Evolutionary conservation across 2,329 filamentous ascomycete genomes (phyloP).

Genomic region (Purpureocillium lavendulum): DNA sequence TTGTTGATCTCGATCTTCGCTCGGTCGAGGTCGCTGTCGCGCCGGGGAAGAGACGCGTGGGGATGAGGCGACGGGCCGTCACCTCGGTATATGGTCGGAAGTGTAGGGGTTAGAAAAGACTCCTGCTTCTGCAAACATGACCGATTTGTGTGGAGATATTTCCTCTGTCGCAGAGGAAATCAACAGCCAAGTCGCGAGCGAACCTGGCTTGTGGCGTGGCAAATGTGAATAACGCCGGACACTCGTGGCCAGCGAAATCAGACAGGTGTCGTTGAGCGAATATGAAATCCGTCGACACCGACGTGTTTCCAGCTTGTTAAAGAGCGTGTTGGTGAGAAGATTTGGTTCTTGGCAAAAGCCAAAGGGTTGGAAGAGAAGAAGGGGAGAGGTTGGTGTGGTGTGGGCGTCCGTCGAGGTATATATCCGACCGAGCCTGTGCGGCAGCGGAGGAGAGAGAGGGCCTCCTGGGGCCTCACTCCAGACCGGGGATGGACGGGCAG

Average conservation of each 20-base stretch:
- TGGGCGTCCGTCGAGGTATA: slow-evolving; percentile 23
- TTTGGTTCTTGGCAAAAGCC: slow-evolving; percentile 27
- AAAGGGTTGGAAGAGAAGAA: slow-evolving; percentile 22
- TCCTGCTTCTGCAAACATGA: slow-evolving; percentile 50
- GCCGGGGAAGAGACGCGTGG: slow-evolving; percentile 21
- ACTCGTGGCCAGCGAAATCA: slow-evolving; percentile 14
- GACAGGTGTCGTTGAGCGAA: slow-evolving; percentile 1
- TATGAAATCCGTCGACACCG: slow-evolving; percentile 14
- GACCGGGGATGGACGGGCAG: neutral
- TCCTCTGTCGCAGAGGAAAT: slow-evolving; percentile 20
- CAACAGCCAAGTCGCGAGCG: slow-evolving; percentile 18
- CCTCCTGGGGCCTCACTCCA: neutral
- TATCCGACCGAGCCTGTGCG: slow-evolving; percentile 12
- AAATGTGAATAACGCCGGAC: slow-evolving; percentile 18
- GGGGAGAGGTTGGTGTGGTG: slow-evolving; percentile 10
- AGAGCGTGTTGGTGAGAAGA: slow-evolving; percentile 5
- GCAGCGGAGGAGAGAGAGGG: slow-evolving; percentile 1
- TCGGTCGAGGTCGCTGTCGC: neutral
- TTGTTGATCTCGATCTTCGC: neutral
- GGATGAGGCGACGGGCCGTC: slow-evolving; percentile 42
- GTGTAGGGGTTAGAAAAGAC: slow-evolving; percentile 45
- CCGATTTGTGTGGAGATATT: slow-evolving; percentile 24
- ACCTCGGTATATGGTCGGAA: slow-evolving; percentile 55
- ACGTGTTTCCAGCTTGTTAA: slow-evolving; percentile 12
- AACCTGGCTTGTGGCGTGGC: slow-evolving; percentile 16